Evolutionary conservation across 2,329 filamentous ascomycete genomes (phyloP).

Genomic region (Pseudogymnoascus sp.): DNA sequence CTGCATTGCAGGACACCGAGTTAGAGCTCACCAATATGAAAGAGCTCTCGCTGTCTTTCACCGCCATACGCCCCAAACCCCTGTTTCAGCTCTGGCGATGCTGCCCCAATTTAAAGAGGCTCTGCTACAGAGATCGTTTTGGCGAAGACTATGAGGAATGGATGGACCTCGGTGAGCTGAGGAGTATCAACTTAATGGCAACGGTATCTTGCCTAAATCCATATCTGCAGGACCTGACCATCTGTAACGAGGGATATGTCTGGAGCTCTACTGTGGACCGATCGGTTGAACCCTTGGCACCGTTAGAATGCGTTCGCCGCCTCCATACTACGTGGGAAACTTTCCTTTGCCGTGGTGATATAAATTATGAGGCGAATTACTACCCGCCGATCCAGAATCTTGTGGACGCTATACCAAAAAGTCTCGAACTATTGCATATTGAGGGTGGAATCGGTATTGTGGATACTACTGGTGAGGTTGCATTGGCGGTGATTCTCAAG

Average conservation of each 20-base stretch:
- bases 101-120: background rate
- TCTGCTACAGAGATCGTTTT: background rate
- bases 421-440: background rate
- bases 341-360: background rate
- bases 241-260: background rate
- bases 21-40: background rate
- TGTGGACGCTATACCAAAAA: background rate
- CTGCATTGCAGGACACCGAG: background rate
- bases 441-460: too few relatives aligned
- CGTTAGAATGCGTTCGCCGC: background rate
- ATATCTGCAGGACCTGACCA: background rate
- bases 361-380: fast-evolving
- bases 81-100: background rate
- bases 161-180: background rate
- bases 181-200: background rate
- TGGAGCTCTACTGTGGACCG: background rate
- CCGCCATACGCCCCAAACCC: background rate
- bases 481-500: background rate
- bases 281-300: background rate
- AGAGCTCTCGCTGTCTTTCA: background rate
- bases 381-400: background rate
- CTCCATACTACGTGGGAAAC: background rate
- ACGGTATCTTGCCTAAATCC: background rate
- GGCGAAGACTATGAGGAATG: background rate
- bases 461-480: too few relatives aligned